These are phyloP conservation scores for Tetrahymena borealis DNA, from an alignment of 73 alveolate genomes.

Conservation along the genomic window DNA sequence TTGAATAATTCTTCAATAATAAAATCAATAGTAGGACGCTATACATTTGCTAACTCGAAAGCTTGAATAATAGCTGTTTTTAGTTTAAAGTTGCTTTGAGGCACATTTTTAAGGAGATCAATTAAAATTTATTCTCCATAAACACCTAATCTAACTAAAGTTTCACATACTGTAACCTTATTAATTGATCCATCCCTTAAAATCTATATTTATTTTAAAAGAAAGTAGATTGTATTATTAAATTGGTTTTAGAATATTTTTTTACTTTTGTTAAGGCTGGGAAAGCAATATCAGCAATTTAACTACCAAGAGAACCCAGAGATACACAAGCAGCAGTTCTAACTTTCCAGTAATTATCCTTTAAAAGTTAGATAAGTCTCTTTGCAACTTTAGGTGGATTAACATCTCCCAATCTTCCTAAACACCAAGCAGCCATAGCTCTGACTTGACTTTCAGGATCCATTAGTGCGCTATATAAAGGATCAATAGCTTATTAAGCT, in stretches of 20 bases:
- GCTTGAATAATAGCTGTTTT: constrained; percentile 80
- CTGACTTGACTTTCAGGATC: constrained; percentile 77
- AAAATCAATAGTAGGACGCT: constrained; percentile 76
- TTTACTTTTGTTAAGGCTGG: constrained; percentile 65
- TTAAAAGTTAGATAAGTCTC: constrained; percentile 51
- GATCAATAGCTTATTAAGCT: constrained; percentile 63
- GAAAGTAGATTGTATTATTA: not conserved
- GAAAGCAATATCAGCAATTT: constrained; percentile 62
- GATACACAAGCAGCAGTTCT: constrained; percentile 88
- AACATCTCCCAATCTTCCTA: constrained; percentile 72
- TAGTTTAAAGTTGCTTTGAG: constrained; percentile 68
- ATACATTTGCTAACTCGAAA: constrained; percentile 69
- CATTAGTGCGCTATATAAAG: constrained; percentile 49
- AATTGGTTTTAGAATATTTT: not conserved
- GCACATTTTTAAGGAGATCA: constrained; percentile 67
- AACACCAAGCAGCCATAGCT: constrained; percentile 83
- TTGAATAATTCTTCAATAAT: constrained; percentile 73
- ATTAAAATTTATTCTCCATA: constrained; percentile 79
- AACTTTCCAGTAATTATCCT: constrained; percentile 88
- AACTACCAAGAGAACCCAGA: constrained; percentile 74
- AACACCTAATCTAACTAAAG: constrained; percentile 75
- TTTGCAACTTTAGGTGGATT: constrained; percentile 62
- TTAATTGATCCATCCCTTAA: constrained; percentile 80
- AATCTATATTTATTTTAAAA: not conserved
- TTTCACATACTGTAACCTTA: constrained; percentile 80